These are phyloP conservation scores for Alternaria arbusti DNA, from an alignment of 2,329 filamentous ascomycete species.

Conservation along the genomic window DNA sequence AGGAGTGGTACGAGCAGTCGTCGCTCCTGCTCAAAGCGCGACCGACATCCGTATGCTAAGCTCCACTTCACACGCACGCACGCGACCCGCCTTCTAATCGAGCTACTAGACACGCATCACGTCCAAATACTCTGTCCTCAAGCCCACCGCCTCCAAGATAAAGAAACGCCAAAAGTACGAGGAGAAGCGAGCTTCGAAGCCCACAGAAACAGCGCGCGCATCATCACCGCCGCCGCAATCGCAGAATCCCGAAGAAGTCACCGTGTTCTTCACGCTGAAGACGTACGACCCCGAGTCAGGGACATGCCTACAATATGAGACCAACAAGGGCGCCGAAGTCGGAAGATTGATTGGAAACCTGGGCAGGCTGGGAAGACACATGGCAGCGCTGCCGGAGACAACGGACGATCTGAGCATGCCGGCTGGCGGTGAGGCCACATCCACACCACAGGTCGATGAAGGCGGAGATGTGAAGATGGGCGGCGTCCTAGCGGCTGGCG, in stretches of 20 bases:
- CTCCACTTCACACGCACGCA: slow-evolving; percentile 3
- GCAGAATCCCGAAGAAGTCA: slow-evolving; percentile 34
- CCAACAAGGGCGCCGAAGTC: slow-evolving; percentile 89
- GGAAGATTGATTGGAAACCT: slow-evolving; percentile 79
- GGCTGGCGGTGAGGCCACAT: slow-evolving; percentile 32
- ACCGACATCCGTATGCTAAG: slow-evolving; percentile 73
- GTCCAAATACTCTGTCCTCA: slow-evolving; percentile 83
- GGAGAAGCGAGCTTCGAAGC: slow-evolving; percentile 36
- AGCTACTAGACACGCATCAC: slow-evolving; percentile 78
- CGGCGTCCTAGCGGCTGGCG: slow-evolving; percentile 30
- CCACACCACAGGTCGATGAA: slow-evolving; percentile 44
- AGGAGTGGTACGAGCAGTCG: slow-evolving; percentile 92
- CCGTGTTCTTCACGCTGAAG: slow-evolving; percentile 79
- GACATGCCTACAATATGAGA: slow-evolving; percentile 86
- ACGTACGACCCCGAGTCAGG: slow-evolving; percentile 86
- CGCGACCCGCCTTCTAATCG: slow-evolving; percentile 16
- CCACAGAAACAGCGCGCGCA: slow-evolving; percentile 26
- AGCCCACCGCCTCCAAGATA: slow-evolving; percentile 45
- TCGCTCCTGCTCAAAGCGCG: slow-evolving; percentile 83
- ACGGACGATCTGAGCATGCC: slow-evolving; percentile 48
- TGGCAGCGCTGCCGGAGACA: slow-evolving; percentile 58
- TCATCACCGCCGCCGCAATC: slow-evolving; percentile 40
- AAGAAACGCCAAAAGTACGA: slow-evolving; percentile 43
- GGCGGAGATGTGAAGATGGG: slow-evolving; percentile 38
- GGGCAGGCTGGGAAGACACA: slow-evolving; percentile 73